These are phyloP conservation scores for Theobroma cacao DNA, from an alignment of 345 rosid species.

Conservation along the genomic window DNA sequence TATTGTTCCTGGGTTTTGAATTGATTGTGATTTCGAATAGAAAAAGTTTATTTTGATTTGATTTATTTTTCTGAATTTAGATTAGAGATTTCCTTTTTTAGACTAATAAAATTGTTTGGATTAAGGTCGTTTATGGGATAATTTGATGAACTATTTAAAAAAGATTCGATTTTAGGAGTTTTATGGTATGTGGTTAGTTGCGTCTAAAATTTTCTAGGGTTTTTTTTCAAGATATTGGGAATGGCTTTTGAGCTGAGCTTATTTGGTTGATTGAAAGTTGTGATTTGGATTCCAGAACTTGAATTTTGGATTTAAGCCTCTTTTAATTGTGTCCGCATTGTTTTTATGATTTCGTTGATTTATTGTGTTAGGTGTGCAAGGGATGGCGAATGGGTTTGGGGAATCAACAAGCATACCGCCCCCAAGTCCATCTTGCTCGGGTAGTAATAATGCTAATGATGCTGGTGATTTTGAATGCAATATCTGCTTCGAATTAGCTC, in stretches of 20 bases:
- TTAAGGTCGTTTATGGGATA: not conserved
- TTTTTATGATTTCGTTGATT: not conserved
- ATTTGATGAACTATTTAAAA: not conserved
- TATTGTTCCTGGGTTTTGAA: not conserved
- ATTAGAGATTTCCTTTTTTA: not conserved
- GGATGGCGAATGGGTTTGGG: conserved; percentile 53
- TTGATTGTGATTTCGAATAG: not conserved
- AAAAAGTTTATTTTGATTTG: no score
- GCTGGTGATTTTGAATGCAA: conserved; percentile 89
- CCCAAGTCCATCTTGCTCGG: conserved; percentile 34
- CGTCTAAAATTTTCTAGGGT: not conserved
- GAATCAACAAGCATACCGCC: conserved; percentile 45
- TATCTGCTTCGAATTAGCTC: conserved; percentile 89
- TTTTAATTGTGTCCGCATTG: not conserved
- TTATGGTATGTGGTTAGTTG: not conserved
- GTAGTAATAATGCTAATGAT: conserved; percentile 39
- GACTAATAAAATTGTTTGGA: not conserved
- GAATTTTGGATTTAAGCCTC: not conserved
- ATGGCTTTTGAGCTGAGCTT: not conserved
- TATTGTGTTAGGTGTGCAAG: not conserved
- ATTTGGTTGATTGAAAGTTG: not conserved
- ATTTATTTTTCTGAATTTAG: not conserved
- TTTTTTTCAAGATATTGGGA: not conserved
- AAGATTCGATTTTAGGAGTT: not conserved
- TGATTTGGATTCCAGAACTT: not conserved